Evolutionary conservation across 805 yeast genomes (phyloP), one percentile per base, ranked within the genome.

Genomic region (Komagataella phaffii): DNA sequence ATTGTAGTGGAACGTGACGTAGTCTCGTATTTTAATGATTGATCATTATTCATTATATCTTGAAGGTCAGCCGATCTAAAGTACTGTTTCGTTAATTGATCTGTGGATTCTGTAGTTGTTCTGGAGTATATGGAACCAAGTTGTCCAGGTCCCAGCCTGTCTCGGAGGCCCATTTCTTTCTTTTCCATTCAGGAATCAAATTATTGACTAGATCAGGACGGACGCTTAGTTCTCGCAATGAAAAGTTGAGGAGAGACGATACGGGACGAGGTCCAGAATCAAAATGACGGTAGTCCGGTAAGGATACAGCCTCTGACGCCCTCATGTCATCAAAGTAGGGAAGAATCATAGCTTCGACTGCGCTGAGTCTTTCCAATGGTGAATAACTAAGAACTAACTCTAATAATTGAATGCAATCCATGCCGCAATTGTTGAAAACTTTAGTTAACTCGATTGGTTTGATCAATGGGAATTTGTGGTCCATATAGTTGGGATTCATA

Each of bases 401-500:
- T 55, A 85, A 67, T 56, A 85, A 73, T 50, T 73, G 75, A 21
- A 83, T 75, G 55, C 79, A 73, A 70, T 79, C 74, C 53, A 65
- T 53, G 55, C 78, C 70, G 61, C 74, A 68, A 58, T 75, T 74
- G 62, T 81, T 81, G 66, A 84, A 84, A 19, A 85, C 82, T 58
- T 80, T 82, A 44, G 70, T 64, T 54, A 85, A 68, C 46, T 91
- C 91, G 45, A 85, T 85, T 52, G 91, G 86, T 64, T 83, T 83
- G 58, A 85, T 85, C 55, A 65, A 76, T 3, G 99, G 98, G 74
- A 91, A 91, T 63, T 88, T 88, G 69, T 91, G 97, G 66, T 93
- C 98, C 84, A 88, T 87, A 69, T 91, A 93, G 66, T 88, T 90
- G 50, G 96, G 96, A 68, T 91, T 91, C 99, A 91, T 93, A 55